Percentiles rank a stretch among this genome's conserved stretches.
phyloP scores from a whole-genome alignment of 2,329 filamentous ascomycete genomes.

The Karstenula rhodostoma region DNA sequence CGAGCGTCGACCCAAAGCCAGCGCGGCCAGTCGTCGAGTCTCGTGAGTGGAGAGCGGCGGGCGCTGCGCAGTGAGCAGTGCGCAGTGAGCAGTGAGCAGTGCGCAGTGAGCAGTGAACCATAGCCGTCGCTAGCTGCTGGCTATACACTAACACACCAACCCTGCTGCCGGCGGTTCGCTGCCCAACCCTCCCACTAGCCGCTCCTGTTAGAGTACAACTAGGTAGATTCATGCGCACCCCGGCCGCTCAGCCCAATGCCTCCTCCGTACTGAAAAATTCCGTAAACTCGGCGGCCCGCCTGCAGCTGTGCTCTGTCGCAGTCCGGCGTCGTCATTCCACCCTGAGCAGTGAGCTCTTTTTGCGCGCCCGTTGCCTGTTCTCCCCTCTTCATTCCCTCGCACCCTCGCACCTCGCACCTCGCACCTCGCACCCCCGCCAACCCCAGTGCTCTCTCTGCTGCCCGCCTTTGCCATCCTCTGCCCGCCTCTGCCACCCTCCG shows the following conservation, averaged over 20 bases:
- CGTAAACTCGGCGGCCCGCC: constrained; percentile 14
- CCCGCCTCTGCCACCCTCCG: not conserved
- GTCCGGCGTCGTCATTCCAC: constrained; percentile 15
- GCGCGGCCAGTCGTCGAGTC: too few species aligned
- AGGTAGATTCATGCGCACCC: constrained; percentile 17
- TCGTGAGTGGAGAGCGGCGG: not conserved
- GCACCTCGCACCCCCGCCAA: constrained; percentile 9
- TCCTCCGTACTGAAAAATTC: constrained; percentile 15
- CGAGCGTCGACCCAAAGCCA: too few species aligned
- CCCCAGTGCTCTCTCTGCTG: constrained; percentile 5
- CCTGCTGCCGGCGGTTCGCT: constrained; percentile 11
- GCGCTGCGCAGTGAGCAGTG: constrained; percentile 4
- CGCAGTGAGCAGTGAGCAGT: not conserved
- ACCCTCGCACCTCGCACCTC: too few species aligned
- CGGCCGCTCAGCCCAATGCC: constrained; percentile 16
- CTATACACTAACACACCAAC: too few species aligned
- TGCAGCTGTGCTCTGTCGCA: constrained; percentile 4
- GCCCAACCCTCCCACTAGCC: constrained; percentile 1
- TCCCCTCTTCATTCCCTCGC: constrained; percentile 9
- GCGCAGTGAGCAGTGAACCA: constrained; percentile 3
- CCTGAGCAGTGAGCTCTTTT: constrained; percentile 8
- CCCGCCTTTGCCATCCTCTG: not conserved
- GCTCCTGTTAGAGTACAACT: constrained; percentile 11
- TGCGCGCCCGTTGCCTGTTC: constrained; percentile 1
- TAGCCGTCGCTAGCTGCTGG: too few species aligned